A percentile compares a stretch with the other conserved stretches of the same genome.
Conservation (phyloP, 345 rosid genomes). For the Bretschneidera sinensis region DNA sequence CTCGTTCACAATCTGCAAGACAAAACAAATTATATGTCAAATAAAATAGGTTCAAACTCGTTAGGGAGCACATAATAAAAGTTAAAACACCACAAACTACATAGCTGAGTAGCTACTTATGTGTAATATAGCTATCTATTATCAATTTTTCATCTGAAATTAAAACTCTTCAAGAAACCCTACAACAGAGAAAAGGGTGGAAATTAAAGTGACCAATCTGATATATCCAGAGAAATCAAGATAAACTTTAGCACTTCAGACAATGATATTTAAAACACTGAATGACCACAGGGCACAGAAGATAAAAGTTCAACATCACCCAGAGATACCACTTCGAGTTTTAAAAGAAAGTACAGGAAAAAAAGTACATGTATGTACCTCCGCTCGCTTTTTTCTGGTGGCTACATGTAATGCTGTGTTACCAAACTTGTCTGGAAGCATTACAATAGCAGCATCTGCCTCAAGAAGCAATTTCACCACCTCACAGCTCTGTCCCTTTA, state of each 20-base stretch:
- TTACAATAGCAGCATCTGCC: constrained; percentile 94
- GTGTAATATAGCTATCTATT: too few relatives aligned
- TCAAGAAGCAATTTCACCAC: constrained; percentile 85
- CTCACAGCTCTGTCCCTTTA: constrained; percentile 81
- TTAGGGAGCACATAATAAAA: too few relatives aligned
- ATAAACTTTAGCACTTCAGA: background rate
- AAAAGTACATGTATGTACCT: constrained; percentile 54
- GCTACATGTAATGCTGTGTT: constrained; percentile 94
- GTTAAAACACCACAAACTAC: too few relatives aligned
- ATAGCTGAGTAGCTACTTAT: too few relatives aligned
- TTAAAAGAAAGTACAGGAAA: background rate
- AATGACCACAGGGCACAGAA: too few relatives aligned
- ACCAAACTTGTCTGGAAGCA: constrained; percentile 90
- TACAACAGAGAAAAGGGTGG: too few relatives aligned
- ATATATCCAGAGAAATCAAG: background rate
- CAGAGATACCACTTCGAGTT: background rate
- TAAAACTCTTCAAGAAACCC: too few relatives aligned
- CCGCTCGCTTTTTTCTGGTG: constrained; percentile 79
- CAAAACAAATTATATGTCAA: background rate
- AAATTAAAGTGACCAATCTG: background rate
- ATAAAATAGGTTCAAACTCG: background rate
- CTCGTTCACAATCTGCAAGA: constrained; percentile 77
- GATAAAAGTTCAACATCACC: background rate
- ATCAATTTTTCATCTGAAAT: too few relatives aligned
- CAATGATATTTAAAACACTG: too few relatives aligned